phyloP scores from a whole-genome alignment of 371 early-diverging fungal species.

The Mucor plumbeus region DNA sequence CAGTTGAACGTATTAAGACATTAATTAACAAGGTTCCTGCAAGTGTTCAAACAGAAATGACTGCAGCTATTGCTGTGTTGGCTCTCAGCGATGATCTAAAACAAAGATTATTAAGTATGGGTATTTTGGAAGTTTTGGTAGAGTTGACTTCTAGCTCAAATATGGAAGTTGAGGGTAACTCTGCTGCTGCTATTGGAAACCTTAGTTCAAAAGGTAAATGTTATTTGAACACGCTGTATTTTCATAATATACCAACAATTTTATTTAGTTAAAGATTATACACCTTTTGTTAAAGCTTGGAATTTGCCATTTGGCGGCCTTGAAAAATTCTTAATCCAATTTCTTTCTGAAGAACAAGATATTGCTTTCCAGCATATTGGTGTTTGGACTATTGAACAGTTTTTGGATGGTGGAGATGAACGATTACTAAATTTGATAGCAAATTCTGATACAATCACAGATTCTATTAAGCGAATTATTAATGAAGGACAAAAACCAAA shows the following conservation, averaged over 20 bases:
- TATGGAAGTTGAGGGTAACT: slow-evolving; percentile 82
- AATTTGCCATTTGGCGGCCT: slow-evolving; percentile 70
- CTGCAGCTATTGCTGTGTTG: slow-evolving; percentile 86
- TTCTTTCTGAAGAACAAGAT: slow-evolving; percentile 71
- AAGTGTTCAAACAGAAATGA: slow-evolving; percentile 84
- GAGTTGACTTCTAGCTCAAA: slow-evolving; percentile 66
- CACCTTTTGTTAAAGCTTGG: slow-evolving; percentile 74
- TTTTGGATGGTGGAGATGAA: slow-evolving; percentile 69
- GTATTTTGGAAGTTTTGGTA: slow-evolving; percentile 74
- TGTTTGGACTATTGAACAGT: slow-evolving; percentile 90
- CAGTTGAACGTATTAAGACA: slow-evolving; percentile 74
- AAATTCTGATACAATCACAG: slow-evolving; percentile 37
- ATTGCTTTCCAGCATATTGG: slow-evolving; percentile 84
- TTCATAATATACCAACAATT: not conserved
- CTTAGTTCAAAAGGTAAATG: slow-evolving; percentile 70
- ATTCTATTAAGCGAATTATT: slow-evolving; percentile 44
- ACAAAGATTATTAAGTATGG: slow-evolving; percentile 66
- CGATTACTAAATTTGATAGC: slow-evolving; percentile 38
- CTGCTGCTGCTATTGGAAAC: slow-evolving; percentile 88
- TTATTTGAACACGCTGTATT: not conserved
- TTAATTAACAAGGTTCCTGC: slow-evolving; percentile 65
- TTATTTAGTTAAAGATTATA: slow-evolving; percentile 61
- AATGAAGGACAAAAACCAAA: slow-evolving; percentile 25
- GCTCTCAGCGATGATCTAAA: slow-evolving; percentile 83
- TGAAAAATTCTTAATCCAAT: slow-evolving; percentile 73